Evolutionary conservation across 2,329 filamentous ascomycete genomes (phyloP).

Genomic region (Microcyclospora pomicola): DNA sequence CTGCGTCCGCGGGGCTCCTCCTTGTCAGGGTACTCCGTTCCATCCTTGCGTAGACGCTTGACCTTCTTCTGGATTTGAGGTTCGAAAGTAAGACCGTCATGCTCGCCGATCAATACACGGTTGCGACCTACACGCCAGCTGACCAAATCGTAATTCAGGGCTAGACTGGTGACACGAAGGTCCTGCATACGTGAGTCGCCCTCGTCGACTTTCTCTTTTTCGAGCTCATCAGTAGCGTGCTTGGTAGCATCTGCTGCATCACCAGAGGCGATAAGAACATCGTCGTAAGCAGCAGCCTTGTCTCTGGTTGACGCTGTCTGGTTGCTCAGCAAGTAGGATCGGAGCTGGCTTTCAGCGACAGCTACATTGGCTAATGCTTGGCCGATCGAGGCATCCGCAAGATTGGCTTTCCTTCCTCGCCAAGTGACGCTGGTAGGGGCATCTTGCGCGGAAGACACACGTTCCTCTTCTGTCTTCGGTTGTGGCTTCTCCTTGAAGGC

Average conservation of each 20-base stretch:
- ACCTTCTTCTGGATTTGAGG: conserved; percentile 42
- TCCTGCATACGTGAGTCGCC: conserved; percentile 82
- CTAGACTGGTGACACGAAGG: conserved; percentile 80
- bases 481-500: conserved; percentile 45
- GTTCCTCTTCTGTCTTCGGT: conserved; percentile 14
- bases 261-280: conserved; percentile 77
- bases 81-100: conserved; percentile 56
- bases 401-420: conserved; percentile 70
- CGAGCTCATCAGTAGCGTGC: conserved; percentile 79
- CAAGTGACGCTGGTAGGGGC: conserved; percentile 67
- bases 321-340: conserved; percentile 31
- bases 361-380: conserved; percentile 62
- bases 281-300: conserved; percentile 77
- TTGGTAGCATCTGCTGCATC: conserved; percentile 91
- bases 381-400: conserved; percentile 87
- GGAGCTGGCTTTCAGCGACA: conserved; percentile 39
- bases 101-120: conserved; percentile 67
- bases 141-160: conserved; percentile 86
- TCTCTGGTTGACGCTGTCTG: conserved; percentile 39
- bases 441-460: conserved; percentile 21
- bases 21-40: conserved; percentile 33
- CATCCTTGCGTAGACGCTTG: conserved; percentile 35
- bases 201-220: conserved; percentile 67
- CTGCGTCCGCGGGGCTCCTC: conserved; percentile 61
- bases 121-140: conserved; percentile 93